Conservation (phyloP, 352 stramenopile genomes). For the Phytophthora multivora region DNA sequence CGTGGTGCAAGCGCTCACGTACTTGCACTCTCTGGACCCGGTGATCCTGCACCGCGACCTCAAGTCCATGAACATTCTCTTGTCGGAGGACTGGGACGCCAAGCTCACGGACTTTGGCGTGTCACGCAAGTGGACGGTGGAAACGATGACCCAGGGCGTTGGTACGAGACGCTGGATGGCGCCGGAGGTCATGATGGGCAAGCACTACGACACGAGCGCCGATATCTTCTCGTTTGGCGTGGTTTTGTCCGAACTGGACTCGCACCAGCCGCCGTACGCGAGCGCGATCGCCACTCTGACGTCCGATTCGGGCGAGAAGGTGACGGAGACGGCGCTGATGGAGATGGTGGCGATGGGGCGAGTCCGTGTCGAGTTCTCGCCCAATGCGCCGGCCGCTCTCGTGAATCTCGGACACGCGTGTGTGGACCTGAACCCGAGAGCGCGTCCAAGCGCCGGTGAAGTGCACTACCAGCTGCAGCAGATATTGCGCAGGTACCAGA, state of each 20-base stretch:
- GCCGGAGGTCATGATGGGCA: constrained; percentile 56
- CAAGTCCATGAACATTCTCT: constrained; percentile 67
- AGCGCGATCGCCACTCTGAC: constrained; percentile 29
- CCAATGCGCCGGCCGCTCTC: constrained; percentile 21
- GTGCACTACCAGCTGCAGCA: constrained; percentile 39
- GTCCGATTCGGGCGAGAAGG: constrained; percentile 28
- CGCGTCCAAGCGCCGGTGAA: constrained; percentile 29
- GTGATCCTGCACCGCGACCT: constrained; percentile 55
- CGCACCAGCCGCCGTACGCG: constrained; percentile 38
- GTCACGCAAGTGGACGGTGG: constrained; percentile 36
- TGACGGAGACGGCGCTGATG: constrained; percentile 37
- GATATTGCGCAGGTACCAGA: constrained; percentile 36
- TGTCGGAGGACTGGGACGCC: constrained; percentile 33
- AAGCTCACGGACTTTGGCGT: constrained; percentile 71
- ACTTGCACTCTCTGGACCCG: constrained; percentile 55
- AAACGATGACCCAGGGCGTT: constrained; percentile 55
- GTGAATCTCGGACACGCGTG: constrained; percentile 31
- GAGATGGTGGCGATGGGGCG: constrained; percentile 39
- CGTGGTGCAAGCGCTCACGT: constrained; percentile 50
- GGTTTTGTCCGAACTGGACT: constrained; percentile 45
- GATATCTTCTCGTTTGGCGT: constrained; percentile 56
- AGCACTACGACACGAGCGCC: constrained; percentile 48
- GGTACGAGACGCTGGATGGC: constrained; percentile 54
- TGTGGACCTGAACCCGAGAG: constrained; percentile 29
- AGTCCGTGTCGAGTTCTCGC: constrained; percentile 36